Conservation (phyloP, 805 yeast genomes). For the Barnettozyma vustinii region DNA sequence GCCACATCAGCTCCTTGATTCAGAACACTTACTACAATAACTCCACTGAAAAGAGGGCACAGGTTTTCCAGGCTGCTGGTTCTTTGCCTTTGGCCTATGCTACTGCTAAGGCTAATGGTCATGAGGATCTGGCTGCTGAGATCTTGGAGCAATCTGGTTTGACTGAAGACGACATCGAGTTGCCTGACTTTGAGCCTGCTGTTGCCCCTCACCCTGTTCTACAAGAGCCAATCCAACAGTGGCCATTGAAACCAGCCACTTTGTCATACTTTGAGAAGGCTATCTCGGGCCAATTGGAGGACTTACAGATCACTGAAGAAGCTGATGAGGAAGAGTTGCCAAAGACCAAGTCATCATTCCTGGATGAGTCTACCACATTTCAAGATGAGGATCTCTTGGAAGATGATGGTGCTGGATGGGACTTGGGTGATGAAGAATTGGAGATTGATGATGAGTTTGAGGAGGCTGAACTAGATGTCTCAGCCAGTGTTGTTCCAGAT, state of each 20-base stretch:
- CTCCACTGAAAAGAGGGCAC: constrained; percentile 69
- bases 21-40: constrained; percentile 78
- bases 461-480: constrained; percentile 37
- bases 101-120: constrained; percentile 81
- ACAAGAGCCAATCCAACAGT: constrained; percentile 45
- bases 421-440: constrained; percentile 70
- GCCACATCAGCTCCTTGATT: constrained; percentile 71
- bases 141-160: constrained; percentile 69
- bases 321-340: constrained; percentile 22
- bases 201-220: constrained; percentile 44
- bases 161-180: constrained; percentile 53
- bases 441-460: constrained; percentile 63
- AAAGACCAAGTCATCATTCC: constrained; percentile 23
- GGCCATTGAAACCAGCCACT: constrained; percentile 78
- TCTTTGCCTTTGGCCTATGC: constrained; percentile 88
- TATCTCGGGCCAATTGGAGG: constrained; percentile 69
- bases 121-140: constrained; percentile 66
- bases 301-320: constrained; percentile 46
- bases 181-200: constrained; percentile 48
- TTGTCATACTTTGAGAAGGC: constrained; percentile 84
- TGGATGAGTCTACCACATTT: constrained; percentile 31
- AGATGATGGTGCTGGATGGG: constrained; percentile 70
- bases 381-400: constrained; percentile 43
- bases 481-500: constrained; percentile 25
- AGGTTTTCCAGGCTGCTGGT: constrained; percentile 71